Base-by-base conservation (phyloP, 768 basidiomycete genomes). In the Leccinum truebloodii region DNA sequence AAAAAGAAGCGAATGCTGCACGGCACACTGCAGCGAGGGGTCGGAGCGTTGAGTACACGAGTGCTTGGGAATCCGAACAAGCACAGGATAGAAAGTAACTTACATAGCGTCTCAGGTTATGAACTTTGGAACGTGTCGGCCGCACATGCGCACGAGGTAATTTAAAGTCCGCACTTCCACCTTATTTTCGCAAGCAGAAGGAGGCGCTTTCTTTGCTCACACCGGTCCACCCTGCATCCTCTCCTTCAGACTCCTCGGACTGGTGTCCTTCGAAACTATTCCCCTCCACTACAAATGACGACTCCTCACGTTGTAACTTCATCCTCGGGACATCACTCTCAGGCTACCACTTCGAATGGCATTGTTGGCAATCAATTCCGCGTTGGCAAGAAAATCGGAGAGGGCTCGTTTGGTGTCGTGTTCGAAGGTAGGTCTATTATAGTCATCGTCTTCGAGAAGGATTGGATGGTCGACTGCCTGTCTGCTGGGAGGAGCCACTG, bases 381-480 rank as follows among this genome's bases (percentile, higher is more conserved):
- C 64, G 95, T 98, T 55, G 96, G 96, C 54, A 95, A 96, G 84
- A 98, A 98, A 86, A 96, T 98, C 74, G 96, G 96, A 52, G 96
- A 99, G 78, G 96, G 96, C 54, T 92, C 90, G n/a, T 99, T 99
- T 73, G 96, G 96, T 69, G 96, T 98, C 65, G 90, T 98, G 63
- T 94, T 97, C 77, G 89, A 98, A 84, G 89, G 97, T 95, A 71
- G 54, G 80, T 77, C 30, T n/a, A 28, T 57, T 56, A 24, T 39
- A 24, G 41, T 39, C 18, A 54, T 18, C 2, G 18, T 26, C 26
- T 58, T 51, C 48, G 37, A 57, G 59, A 64, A 54, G 37, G 48
- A 51, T 41, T 20, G 22, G 34, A 35, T 44, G 26, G 52, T 55
- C 59, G 13, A 30, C 60, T 56, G 22, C 51, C 30, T 53, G 53